A percentile compares a stretch with the other conserved stretches of the same genome.
Conservation (phyloP, 75 land plant species). For the Ceratopteris richardii region DNA sequence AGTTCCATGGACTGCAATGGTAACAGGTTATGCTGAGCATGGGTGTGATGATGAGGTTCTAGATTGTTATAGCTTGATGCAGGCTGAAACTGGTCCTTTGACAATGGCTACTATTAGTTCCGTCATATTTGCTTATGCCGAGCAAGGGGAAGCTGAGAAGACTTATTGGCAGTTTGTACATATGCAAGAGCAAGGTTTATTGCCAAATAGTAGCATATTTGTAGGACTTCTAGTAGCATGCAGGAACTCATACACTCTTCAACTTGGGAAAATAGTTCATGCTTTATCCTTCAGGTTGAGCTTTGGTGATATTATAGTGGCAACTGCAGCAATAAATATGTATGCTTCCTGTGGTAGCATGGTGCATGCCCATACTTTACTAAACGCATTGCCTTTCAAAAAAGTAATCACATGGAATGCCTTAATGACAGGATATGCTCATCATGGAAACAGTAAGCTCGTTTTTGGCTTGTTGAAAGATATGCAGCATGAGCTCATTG, state of each 20-base stretch:
- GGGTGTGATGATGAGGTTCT: constrained; percentile 10
- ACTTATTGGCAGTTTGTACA: constrained; percentile 22
- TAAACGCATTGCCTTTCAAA: constrained; percentile 7
- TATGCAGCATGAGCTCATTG: constrained; percentile 34
- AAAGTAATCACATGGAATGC: constrained; percentile 39
- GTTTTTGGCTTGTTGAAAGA: constrained; percentile 29
- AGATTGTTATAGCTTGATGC: constrained; percentile 1
- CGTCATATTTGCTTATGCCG: constrained; percentile 2
- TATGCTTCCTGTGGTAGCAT: constrained; percentile 44
- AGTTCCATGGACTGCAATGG: constrained; percentile 47
- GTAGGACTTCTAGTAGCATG: constrained; percentile 33
- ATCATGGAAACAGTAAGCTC: constrained; percentile 31
- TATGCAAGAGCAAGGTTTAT: constrained; percentile 25
- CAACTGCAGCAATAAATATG: constrained; percentile 34
- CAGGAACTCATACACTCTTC: constrained; percentile 25
- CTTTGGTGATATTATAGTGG: constrained; percentile 22
- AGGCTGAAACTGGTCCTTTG: background rate
- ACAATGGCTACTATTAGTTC: background rate
- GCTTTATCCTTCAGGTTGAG: constrained; percentile 20
- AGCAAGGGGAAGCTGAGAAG: constrained; percentile 37
- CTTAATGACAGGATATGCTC: constrained; percentile 35
- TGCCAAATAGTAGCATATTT: constrained; percentile 23
- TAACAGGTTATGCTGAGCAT: constrained; percentile 32
- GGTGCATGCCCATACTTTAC: constrained; percentile 28
- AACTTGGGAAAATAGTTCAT: constrained; percentile 35